Evolutionary conservation across 1,139 yeast genomes (phyloP).

Genomic region (Candida freyschussii): DNA sequence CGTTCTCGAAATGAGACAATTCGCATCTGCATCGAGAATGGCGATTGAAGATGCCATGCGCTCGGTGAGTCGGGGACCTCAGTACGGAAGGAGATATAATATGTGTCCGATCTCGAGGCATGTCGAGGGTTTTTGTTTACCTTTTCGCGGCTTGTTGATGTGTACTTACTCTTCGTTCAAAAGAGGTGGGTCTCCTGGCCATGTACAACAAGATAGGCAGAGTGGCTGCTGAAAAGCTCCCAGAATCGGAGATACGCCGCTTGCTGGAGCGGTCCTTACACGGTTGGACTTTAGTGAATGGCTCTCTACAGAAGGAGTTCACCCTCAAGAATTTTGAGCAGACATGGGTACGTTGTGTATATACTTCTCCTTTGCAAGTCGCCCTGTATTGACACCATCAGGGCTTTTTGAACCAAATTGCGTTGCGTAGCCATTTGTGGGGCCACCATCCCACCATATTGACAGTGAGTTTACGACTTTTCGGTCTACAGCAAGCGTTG

Average conservation of each 20-base stretch:
- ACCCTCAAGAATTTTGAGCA: constrained; percentile 47
- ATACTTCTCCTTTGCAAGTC: no score
- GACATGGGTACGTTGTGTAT: constrained; percentile 43
- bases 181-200: background rate
- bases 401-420: constrained; percentile 54
- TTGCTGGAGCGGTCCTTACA: background rate
- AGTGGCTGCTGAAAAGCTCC: constrained; percentile 8
- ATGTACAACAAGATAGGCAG: constrained; percentile 16
- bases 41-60: constrained; percentile 25
- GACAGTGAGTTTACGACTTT: constrained; percentile 28
- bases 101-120: constrained; percentile 1
- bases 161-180: no score
- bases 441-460: constrained; percentile 74
- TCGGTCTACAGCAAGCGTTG: no score
- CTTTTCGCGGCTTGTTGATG: no score
- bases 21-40: constrained; percentile 20
- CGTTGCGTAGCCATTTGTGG: constrained; percentile 52
- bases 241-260: constrained; percentile 1
- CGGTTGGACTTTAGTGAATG: constrained; percentile 8
- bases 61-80: no score
- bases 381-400: background rate
- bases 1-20: constrained; percentile 19
- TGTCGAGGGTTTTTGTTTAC: constrained; percentile 5
- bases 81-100: no score
- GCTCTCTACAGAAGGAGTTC: constrained; percentile 32